Evolutionary conservation across 148 eudicot genomes (phyloP).

Genomic region (Amaranthus hypochondriacus): DNA sequence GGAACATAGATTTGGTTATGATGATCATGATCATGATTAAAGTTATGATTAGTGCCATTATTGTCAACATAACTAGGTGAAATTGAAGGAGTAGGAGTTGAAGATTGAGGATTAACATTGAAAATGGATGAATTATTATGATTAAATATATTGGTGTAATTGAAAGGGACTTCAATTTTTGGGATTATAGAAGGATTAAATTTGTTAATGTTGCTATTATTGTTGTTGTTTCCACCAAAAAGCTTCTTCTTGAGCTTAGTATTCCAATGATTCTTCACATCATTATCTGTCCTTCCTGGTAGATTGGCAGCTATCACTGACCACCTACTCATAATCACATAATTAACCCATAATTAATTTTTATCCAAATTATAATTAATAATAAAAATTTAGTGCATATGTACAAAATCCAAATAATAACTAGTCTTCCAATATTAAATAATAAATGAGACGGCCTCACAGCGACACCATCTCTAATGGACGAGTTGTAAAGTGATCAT

Average conservation of each 20-base stretch:
- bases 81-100: conserved; percentile 15
- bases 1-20: conserved; percentile 13
- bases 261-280: conserved; percentile 81
- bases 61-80: conserved; percentile 17
- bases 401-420: no score
- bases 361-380: background rate
- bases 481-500: no score
- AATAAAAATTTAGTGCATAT: background rate
- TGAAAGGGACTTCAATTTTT: conserved; percentile 20
- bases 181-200: conserved; percentile 16
- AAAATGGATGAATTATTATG: conserved; percentile 1
- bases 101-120: conserved; percentile 3
- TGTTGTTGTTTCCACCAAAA: conserved; percentile 15
- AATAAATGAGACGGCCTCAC: no score
- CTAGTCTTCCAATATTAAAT: no score
- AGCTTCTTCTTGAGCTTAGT: conserved; percentile 70
- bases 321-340: conserved; percentile 40
- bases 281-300: conserved; percentile 76
- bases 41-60: background rate
- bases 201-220: background rate
- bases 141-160: conserved; percentile 7
- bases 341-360: conserved; percentile 16
- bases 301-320: conserved; percentile 67
- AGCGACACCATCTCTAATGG: no score
- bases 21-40: conserved; percentile 4